A percentile compares a stretch with the other conserved stretches of the same genome.
phyloP scores from a whole-genome alignment of 371 early-diverging fungal genomes.

The Rhizopus microsporus region DNA sequence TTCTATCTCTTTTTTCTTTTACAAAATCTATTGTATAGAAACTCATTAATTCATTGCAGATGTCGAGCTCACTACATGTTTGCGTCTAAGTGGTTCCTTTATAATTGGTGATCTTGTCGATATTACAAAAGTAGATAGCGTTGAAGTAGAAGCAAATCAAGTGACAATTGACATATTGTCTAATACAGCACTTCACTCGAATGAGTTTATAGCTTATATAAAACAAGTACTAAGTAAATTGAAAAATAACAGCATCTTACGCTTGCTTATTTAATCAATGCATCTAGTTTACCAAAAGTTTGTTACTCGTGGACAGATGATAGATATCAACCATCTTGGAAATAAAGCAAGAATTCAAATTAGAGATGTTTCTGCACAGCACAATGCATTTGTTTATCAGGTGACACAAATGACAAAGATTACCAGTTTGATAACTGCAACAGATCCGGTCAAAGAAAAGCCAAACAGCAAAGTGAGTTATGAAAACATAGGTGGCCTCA shows the following conservation, averaged over 20 bases:
- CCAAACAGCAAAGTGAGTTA: constrained; percentile 31
- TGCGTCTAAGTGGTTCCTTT: constrained; percentile 19
- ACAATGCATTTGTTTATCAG: constrained; percentile 7
- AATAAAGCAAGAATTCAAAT: constrained; percentile 9
- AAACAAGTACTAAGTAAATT: constrained; percentile 26
- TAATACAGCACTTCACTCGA: constrained; percentile 3
- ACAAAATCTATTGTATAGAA: background rate
- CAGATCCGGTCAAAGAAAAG: background rate
- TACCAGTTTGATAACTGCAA: background rate
- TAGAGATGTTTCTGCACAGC: background rate
- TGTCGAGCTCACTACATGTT: constrained; percentile 22
- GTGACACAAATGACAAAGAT: constrained; percentile 35
- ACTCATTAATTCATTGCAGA: background rate
- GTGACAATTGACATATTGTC: constrained; percentile 18
- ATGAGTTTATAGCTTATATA: constrained; percentile 16
- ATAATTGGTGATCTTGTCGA: constrained; percentile 19
- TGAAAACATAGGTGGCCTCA: constrained; percentile 75
- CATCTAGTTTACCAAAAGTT: constrained; percentile 54
- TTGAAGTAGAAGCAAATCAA: constrained; percentile 15
- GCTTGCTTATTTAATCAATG: background rate
- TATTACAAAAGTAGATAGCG: constrained; percentile 6
- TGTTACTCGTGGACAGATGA: constrained; percentile 40
- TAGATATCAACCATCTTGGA: constrained; percentile 55
- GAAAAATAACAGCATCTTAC: background rate
- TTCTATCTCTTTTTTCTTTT: background rate